phyloP scores from a whole-genome alignment of 2,329 filamentous ascomycete species.

The Mycosphaerelloides madeirae region DNA sequence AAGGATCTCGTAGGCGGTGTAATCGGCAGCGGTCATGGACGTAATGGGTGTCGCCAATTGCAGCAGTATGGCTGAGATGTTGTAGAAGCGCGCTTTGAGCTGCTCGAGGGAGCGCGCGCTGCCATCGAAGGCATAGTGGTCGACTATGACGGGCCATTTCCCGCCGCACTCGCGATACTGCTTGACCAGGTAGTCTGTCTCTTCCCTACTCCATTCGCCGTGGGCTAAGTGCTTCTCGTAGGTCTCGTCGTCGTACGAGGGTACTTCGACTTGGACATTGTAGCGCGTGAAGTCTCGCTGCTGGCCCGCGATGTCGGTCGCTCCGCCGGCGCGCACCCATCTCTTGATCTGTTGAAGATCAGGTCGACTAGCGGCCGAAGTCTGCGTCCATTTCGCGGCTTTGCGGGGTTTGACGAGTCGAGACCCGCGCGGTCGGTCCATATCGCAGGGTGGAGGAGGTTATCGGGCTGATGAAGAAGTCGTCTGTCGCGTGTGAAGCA shows the following conservation, averaged over 20 bases:
- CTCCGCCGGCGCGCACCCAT: conserved; percentile 10
- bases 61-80: conserved; percentile 77
- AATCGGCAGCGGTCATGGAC: conserved; percentile 84
- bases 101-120: conserved; percentile 71
- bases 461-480: too few relatives aligned
- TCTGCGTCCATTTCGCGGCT: conserved; percentile 14
- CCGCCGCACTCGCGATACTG: conserved; percentile 74
- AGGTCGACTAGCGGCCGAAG: conserved; percentile 1
- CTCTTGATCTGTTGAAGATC: conserved; percentile 3
- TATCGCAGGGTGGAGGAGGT: not conserved
- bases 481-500: too few relatives aligned
- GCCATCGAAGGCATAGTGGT: conserved; percentile 60
- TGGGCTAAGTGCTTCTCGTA: conserved; percentile 68
- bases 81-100: conserved; percentile 86
- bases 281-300: conserved; percentile 66
- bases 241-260: conserved; percentile 80
- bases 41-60: conserved; percentile 72
- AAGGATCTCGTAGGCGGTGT: conserved; percentile 77
- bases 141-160: conserved; percentile 86
- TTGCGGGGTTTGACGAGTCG: conserved; percentile 8
- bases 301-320: conserved; percentile 1
- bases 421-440: not conserved
- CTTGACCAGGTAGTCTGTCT: conserved; percentile 85
- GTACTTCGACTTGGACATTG: conserved; percentile 74
- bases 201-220: conserved; percentile 80